Evolutionary conservation across 306 rosid genomes (phyloP).

Genomic region (Pterocarpus santalinus): DNA sequence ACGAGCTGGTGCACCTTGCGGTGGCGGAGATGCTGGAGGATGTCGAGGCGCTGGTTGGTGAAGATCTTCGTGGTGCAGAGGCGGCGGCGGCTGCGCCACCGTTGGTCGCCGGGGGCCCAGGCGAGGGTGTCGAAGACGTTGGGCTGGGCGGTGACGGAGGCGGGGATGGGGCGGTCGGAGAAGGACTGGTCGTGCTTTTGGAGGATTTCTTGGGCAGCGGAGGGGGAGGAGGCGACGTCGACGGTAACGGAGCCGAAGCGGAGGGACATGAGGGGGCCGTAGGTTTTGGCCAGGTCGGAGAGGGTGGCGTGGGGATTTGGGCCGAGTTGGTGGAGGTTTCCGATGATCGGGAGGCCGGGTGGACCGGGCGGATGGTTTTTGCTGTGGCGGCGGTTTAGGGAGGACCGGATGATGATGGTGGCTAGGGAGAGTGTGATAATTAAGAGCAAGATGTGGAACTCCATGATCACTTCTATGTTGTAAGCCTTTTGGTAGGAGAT

Average conservation of each 20-base stretch:
- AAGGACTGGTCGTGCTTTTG: slow-evolving; percentile 62
- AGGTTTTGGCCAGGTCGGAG: slow-evolving; percentile 49
- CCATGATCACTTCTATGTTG: slow-evolving; percentile 40
- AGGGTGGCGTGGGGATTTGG: slow-evolving; percentile 55
- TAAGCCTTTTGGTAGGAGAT: not conserved
- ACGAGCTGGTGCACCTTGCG: slow-evolving; percentile 55
- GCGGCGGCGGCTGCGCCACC: slow-evolving; percentile 69
- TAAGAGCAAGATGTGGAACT: slow-evolving; percentile 44
- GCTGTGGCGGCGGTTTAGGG: not conserved
- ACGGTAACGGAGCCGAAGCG: slow-evolving; percentile 58
- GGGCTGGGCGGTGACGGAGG: slow-evolving; percentile 63
- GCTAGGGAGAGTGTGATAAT: slow-evolving; percentile 17
- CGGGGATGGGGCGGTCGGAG: slow-evolving; percentile 57
- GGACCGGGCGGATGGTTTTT: slow-evolving; percentile 63
- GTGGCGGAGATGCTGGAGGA: slow-evolving; percentile 58
- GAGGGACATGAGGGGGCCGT: slow-evolving; percentile 70
- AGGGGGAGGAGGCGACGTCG: slow-evolving; percentile 57
- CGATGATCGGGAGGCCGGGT: slow-evolving; percentile 57
- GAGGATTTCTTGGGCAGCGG: slow-evolving; percentile 62
- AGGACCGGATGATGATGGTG: slow-evolving; percentile 20
- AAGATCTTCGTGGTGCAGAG: slow-evolving; percentile 62
- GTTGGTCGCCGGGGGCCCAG: slow-evolving; percentile 59
- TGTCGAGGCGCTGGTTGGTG: slow-evolving; percentile 60
- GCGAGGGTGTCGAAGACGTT: slow-evolving; percentile 64
- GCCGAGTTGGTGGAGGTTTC: slow-evolving; percentile 70